Base-by-base conservation (phyloP, 768 basidiomycete species). In the Kondoa malvinella region DNA sequence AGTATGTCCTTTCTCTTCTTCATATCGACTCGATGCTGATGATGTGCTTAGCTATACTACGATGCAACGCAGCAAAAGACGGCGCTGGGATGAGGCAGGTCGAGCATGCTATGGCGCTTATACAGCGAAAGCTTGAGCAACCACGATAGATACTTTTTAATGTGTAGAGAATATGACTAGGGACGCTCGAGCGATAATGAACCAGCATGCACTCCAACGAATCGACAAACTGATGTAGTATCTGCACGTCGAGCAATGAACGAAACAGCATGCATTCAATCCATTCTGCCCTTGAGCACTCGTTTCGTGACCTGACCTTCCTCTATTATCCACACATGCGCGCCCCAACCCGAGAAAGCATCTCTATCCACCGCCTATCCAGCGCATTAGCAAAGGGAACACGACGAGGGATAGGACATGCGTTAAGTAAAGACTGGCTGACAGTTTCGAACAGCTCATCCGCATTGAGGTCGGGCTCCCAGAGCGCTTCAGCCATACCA, bases 361-460 rank as follows among this genome's bases (percentile, higher is more conserved):
- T 97, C 95, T 60, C 95, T 83, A 76, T 99, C 95, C 34, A 96
- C 86, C 3, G 91, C 88, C 67, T 68, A 59, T 25, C 12, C 17
- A 17, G 25, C 21, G 15, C 25, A 4, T 32, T 17, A 64, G 63
- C 63, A 50, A 15, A 64, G 26, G 14, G 8, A 12, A 33, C 31
- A 27, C 33, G 14, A 66, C 25, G 58, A 21, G 17, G 17, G 25
- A 40, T 21, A 57, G 50, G 65, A 56, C 56, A 29, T 29, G 25
- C 74, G 74, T 92, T 97, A 77, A 97, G 77, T 69, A 99, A 78
- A 4, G 92, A 92, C 78, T 99, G 95, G 31, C 89, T 91, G 74
- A 96, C 92, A 1, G 95, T 97, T 81, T 99, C 95, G 75, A 99
- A 99, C 59, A 99, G 80, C 77, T 97, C 95, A 75, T 97, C 95